These are phyloP conservation scores for Septoria linicola DNA, from an alignment of 2,329 filamentous ascomycete species.

Conservation along the genomic window DNA sequence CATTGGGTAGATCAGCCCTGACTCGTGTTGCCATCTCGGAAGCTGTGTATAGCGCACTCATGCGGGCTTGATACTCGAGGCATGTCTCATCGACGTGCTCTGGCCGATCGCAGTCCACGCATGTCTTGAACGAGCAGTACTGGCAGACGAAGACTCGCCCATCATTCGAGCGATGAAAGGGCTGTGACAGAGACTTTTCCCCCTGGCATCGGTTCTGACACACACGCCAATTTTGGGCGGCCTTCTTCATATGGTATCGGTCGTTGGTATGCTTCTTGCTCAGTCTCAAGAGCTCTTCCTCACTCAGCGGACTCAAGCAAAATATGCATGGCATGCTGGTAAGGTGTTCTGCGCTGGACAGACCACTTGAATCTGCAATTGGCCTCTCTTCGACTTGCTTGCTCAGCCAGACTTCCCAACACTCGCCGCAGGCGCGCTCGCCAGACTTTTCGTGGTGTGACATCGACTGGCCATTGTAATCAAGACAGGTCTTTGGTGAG, in stretches of 20 bases:
- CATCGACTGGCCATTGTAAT: not conserved
- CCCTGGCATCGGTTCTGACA: constrained; percentile 22
- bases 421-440: constrained; percentile 23
- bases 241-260: constrained; percentile 3
- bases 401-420: constrained; percentile 25
- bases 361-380: not conserved
- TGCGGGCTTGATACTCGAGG: not conserved
- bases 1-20: not conserved
- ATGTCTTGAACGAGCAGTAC: constrained; percentile 13
- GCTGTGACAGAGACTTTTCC: not conserved
- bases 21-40: not conserved
- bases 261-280: constrained; percentile 3
- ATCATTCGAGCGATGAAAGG: constrained; percentile 13
- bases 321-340: constrained; percentile 24
- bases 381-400: constrained; percentile 13
- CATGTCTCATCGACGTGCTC: constrained; percentile 17
- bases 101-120: constrained; percentile 21
- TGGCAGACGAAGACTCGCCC: constrained; percentile 25
- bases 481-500: not conserved
- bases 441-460: not conserved
- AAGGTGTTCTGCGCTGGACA: not conserved
- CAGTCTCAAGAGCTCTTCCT: not conserved
- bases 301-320: constrained; percentile 8
- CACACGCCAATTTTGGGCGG: not conserved
- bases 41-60: not conserved